Conservation (phyloP, 2,329 filamentous ascomycete genomes). For the Alternaria solani region DNA sequence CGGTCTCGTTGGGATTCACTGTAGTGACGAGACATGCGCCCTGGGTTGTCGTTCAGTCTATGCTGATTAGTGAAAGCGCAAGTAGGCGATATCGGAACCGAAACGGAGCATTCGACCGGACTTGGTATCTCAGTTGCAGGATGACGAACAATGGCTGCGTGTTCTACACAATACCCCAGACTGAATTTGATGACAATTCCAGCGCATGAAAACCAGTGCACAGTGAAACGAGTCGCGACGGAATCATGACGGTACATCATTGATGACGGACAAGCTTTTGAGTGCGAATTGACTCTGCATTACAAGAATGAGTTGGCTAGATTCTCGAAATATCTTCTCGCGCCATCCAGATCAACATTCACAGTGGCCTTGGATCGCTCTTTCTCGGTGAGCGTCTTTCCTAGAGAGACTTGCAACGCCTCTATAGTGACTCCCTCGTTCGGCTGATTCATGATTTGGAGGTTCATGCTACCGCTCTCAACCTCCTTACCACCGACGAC, state of each 20-base stretch:
- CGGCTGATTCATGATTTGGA: constrained; percentile 52
- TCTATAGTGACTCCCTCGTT: constrained; percentile 34
- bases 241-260: not conserved
- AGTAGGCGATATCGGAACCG: not conserved
- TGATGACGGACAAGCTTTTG: not conserved
- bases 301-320: constrained; percentile 41
- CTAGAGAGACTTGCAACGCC: constrained; percentile 46
- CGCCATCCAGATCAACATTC: constrained; percentile 26
- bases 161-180: not conserved
- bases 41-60: too few species aligned
- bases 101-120: not conserved
- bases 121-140: not conserved
- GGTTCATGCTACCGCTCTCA: constrained; percentile 30
- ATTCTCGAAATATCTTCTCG: constrained; percentile 42
- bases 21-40: too few species aligned
- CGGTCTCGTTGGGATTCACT: too few species aligned
- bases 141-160: not conserved
- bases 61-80: not conserved
- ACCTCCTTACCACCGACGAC: constrained; percentile 66
- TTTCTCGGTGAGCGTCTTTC: constrained; percentile 19
- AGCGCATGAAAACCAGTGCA: not conserved
- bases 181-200: not conserved
- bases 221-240: not conserved
- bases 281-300: not conserved
- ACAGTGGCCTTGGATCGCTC: constrained; percentile 26